Evolutionary conservation across 257 asterid species (phyloP), one percentile per base, ranked within the genome.

Genomic region (Nicotiana tabacum): DNA sequence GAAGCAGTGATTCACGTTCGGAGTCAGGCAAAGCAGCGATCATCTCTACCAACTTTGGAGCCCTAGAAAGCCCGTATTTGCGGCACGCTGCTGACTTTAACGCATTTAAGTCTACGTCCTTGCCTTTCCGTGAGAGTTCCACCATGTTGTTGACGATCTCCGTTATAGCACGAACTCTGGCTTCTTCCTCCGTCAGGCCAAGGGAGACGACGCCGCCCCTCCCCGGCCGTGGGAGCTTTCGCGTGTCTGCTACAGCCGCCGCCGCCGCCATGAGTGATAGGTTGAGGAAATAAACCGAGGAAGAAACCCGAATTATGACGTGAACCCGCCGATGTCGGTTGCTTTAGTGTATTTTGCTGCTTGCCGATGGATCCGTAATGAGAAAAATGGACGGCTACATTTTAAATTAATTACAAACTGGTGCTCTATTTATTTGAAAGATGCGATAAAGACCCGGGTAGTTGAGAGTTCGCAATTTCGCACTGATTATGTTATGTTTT

Each of bases 31-130:
- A 85, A 30, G 99, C 98, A 7, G 98, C 98, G 51, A 96, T 96
- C 98, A 96, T 96, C 88, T 96, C 99, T 2, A 96, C 99, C 9
- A 96, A 94, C 88, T 96, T 96, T 4, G 99, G 99, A 6, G 99
- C 97, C 79, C 94, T 89, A 33, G 98, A 91, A 29, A 96, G 97
- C 1, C 98, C 97, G 85, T 94, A 96, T 77, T 93, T 96, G 37
- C 99, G 92, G 83, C 99, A 93, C 9, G 97, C 97, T 43, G 98
- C 93, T 68, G 98, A 94, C 78, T 96, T 96, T 9, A 96, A 84
- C 83, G 98, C 97, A 84, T 96, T 96, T 15, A 96, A 87, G 87
- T 96, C 98, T 13, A 96, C 99, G 85, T 85, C 92, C 67, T 90
- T 90, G 80, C 99, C 99, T 80, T 82, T 88, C 86, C 90, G 97